Evolutionary conservation across 306 rosid species (phyloP).

Genomic region (Phaseolus lunatus): DNA sequence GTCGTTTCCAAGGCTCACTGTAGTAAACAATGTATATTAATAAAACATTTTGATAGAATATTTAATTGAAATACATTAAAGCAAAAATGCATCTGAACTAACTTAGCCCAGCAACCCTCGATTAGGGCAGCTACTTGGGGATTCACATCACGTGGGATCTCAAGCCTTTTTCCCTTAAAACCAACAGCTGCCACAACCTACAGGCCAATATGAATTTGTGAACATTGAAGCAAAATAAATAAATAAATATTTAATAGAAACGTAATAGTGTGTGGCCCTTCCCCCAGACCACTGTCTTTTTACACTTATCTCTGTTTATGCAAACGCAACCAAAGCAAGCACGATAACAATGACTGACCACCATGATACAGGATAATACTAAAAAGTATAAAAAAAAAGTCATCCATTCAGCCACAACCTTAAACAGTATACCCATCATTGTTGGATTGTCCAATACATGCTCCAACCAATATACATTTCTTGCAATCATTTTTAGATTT

Average conservation of each 20-base stretch:
- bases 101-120: conserved; percentile 98
- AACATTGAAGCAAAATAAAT: conserved; percentile 37
- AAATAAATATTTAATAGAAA: conserved; percentile 5
- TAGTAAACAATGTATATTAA: conserved; percentile 48
- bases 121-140: conserved; percentile 81
- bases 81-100: conserved; percentile 49
- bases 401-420: background rate
- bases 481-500: conserved; percentile 31
- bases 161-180: conserved; percentile 84
- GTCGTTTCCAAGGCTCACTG: conserved; percentile 98
- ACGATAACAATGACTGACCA: background rate
- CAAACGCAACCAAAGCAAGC: conserved; percentile 17
- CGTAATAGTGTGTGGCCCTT: background rate
- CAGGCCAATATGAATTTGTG: conserved; percentile 38
- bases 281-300: conserved; percentile 16
- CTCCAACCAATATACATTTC: conserved; percentile 38
- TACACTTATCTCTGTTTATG: background rate
- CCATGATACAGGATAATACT: background rate
- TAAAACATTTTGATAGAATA: conserved; percentile 20
- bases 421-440: conserved; percentile 23
- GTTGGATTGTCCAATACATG: conserved; percentile 18
- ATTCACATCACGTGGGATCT: conserved; percentile 85
- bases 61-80: background rate
- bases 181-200: conserved; percentile 99
- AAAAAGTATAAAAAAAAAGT: background rate